Evolutionary conservation across 1,284 basidiomycete species (phyloP), one percentile per base, ranked within the genome.

Genomic region (Leccinum insigne): DNA sequence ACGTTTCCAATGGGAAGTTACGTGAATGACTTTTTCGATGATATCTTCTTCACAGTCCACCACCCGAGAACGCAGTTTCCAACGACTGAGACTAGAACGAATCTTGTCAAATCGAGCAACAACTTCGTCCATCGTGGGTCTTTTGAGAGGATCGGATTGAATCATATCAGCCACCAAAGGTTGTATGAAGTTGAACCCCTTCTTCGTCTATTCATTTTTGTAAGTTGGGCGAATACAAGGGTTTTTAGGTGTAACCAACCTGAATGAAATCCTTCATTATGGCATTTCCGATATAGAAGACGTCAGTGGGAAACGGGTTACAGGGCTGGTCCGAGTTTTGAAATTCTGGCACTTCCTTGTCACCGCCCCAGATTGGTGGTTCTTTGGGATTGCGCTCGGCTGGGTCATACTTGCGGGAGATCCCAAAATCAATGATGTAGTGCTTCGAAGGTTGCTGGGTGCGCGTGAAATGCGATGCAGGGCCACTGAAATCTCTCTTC

Each of bases 221-320:
- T 32, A 9, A 29, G 8, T 40, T 11, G 21, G 11, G 18, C 32
- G 21, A 7, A 38, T 40, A 35, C 35, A 4, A 29, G 8, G 14
- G 18, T 23, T 26, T 21, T 0, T 4, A 4, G 11, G 14, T 56
- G 14, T 4, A 13, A 23, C 64, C 16, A 29, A 80, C 80, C 42
- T 75, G 65, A 0, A 80, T 6, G 62, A 78, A 79, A 5, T 69
- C 58, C 23, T 66, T 38, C 4, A 70, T 64, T 7, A 81, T 72
- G 1, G 75, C 40, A 26, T 79, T 78, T 0, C 80, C 80, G 1
- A 79, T 63, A 59, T 73, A 76, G 63, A 77, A 81, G 0, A 81
- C 63, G 57, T 81, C 80, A 1, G 76, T 77, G 0, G 72, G 71
- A 54, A 79, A 81, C 0, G 79, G 78, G 61, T 80, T 66, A 38